Conservation (phyloP, 148 eudicot species). For the Drosera capensis region DNA sequence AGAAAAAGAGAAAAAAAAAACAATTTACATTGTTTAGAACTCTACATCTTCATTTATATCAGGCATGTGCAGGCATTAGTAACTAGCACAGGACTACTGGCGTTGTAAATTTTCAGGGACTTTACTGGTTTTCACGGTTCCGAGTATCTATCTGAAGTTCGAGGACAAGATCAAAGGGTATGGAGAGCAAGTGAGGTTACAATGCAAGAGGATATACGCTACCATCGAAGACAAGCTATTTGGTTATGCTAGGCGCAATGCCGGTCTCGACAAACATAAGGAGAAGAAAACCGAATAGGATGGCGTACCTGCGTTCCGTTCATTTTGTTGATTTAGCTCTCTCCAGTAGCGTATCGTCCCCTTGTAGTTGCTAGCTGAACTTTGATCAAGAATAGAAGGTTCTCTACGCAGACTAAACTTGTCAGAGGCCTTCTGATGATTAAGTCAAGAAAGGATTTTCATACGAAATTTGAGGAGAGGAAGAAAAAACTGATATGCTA, state of each 20-base stretch:
- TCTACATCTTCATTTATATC: too few species aligned
- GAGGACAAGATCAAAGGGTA: slow-evolving; percentile 14
- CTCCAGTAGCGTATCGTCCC: neutral
- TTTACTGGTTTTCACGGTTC: neutral
- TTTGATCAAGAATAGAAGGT: too few species aligned
- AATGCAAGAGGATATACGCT: slow-evolving; percentile 5
- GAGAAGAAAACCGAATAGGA: neutral
- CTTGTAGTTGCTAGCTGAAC: neutral
- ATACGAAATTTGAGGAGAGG: too few species aligned
- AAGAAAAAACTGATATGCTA: too few species aligned
- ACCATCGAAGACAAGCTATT: slow-evolving; percentile 12
- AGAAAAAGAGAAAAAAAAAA: too few species aligned
- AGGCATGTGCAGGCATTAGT: too few species aligned
- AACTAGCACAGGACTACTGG: too few species aligned
- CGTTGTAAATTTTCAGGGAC: neutral
- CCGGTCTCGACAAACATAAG: neutral
- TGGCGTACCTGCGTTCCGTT: too few species aligned
- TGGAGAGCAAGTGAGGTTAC: slow-evolving; percentile 13
- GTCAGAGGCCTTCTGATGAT: too few species aligned
- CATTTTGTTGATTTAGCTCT: neutral
- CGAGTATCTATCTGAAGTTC: slow-evolving; percentile 13
- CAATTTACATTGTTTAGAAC: too few species aligned
- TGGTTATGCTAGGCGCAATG: neutral
- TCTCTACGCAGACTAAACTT: too few species aligned
- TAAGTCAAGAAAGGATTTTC: too few species aligned